Base-by-base conservation (phyloP, 495 filamentous ascomycete genomes). In the Neurospora sp. region DNA sequence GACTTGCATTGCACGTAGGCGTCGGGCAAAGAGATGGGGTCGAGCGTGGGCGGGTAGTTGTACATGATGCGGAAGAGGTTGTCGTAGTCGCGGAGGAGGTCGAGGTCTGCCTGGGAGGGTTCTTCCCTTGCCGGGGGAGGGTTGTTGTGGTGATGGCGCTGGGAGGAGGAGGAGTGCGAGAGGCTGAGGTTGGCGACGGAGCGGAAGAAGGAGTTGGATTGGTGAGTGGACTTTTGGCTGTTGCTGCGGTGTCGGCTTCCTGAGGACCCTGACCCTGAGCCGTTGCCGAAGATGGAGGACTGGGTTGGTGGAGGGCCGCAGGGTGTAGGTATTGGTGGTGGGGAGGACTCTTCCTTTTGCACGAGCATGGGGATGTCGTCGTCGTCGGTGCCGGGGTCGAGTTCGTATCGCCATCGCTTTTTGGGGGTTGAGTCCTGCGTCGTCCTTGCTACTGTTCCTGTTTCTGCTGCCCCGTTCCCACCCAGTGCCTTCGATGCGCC, bases 51-150 rank as follows among this genome's bases (percentile, higher is more conserved):
- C 3, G 93, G 84, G 78, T 96, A 91, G 80, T 97, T 97, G 84
- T 97, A 97, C 85, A 97, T 96, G 68, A 94, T 88, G 71, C 94
- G 91, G 80, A 97, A 93, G 70, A 97, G 86, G 82, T 97, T 97
- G 80, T 97, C 94, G 80, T 97, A 97, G 80, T 96, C 92, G 68
- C 92, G 91, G 41, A 97, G 82, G 35, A 93, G 85, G 68, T 96
- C 91, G 73, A 89, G 85, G 70, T 89, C 86, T 69, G 83, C 82
- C 44, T 81, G 83, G 0, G 85, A 80, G 12, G 85, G 79, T 65
- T 65, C 53, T 65, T 65, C 53, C 6, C 31, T 16, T 16, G 53
- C 53, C 12, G 87, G 82, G 35, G 75, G 73, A 2, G 74, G 75
- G 4, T 78, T 69, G 27, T 48, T 14, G 20, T 78, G 78, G n/a